Conservation (phyloP, 345 rosid species). For the Streptanthus diversifolius region DNA sequence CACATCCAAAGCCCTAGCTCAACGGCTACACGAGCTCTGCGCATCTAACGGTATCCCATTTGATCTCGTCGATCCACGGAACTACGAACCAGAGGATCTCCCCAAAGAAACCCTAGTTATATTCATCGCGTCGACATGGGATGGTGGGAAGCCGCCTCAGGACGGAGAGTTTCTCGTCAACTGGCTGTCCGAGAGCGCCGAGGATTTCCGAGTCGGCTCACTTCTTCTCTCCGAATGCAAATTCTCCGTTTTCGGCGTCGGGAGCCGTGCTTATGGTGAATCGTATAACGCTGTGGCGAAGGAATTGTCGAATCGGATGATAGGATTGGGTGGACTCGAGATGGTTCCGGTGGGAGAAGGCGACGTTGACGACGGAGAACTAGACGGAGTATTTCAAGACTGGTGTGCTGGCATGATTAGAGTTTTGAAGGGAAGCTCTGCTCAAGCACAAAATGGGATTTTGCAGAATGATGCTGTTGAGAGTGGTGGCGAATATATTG, state of each 20-base stretch:
- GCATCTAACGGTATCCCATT: constrained; percentile 42
- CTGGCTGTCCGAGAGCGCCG: constrained; percentile 80
- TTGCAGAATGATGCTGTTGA: constrained; percentile 31
- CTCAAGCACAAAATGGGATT: constrained; percentile 30
- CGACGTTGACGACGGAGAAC: constrained; percentile 68
- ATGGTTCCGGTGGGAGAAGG: constrained; percentile 61
- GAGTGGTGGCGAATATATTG: constrained; percentile 42
- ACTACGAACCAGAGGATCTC: constrained; percentile 93
- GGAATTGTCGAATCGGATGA: constrained; percentile 59
- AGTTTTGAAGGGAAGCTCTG: constrained; percentile 49
- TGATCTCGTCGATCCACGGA: constrained; percentile 67
- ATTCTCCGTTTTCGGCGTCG: constrained; percentile 87
- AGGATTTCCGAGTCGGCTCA: constrained; percentile 86
- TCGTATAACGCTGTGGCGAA: constrained; percentile 70
- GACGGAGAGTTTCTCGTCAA: constrained; percentile 58
- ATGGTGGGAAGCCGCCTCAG: constrained; percentile 69
- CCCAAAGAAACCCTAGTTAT: constrained; percentile 58
- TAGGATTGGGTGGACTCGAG: constrained; percentile 71
- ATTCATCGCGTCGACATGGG: constrained; percentile 89
- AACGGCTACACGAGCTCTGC: constrained; percentile 48
- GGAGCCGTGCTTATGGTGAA: constrained; percentile 67
- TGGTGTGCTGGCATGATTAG: constrained; percentile 61
- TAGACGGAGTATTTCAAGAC: constrained; percentile 53
- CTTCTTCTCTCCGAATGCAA: constrained; percentile 60
- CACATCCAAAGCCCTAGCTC: constrained; percentile 63